These are phyloP conservation scores for Spongiforma sp. DNA, from an alignment of 1,284 basidiomycete genomes.

Conservation along the genomic window DNA sequence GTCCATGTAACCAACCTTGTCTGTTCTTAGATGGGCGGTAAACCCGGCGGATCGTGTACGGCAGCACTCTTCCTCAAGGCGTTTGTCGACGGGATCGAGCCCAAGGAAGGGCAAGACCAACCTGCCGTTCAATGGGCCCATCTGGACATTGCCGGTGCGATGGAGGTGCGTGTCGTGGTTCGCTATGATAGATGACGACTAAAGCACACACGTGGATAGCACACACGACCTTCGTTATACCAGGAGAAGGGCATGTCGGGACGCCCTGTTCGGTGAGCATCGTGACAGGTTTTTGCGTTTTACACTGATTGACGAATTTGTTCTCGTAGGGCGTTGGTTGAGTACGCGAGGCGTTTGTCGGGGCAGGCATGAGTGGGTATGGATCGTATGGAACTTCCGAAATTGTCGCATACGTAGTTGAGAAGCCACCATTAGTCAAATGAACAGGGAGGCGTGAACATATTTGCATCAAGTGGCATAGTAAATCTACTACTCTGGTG, in stretches of 20 bases:
- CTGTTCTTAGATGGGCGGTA: conserved; percentile 64
- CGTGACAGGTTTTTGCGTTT: neutral
- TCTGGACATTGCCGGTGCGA: conserved; percentile 84
- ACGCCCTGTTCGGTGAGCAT: conserved; percentile 61
- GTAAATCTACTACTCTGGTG: too few relatives aligned
- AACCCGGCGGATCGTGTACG: conserved; percentile 77
- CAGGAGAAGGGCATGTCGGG: conserved; percentile 83
- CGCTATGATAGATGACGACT: too few relatives aligned
- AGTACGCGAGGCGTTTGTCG: conserved; percentile 34
- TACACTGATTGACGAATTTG: conserved; percentile 2
- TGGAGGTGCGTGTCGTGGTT: conserved; percentile 60
- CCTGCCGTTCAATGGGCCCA: conserved; percentile 77
- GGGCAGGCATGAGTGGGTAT: conserved; percentile 15
- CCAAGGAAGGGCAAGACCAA: conserved; percentile 49
- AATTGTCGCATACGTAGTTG: too few relatives aligned
- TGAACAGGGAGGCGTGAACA: too few relatives aligned
- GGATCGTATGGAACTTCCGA: too few relatives aligned
- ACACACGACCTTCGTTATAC: conserved; percentile 63
- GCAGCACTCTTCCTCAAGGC: conserved; percentile 89
- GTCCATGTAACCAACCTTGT: neutral
- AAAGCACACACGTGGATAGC: conserved; percentile 45
- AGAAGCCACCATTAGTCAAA: too few relatives aligned
- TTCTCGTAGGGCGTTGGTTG: conserved; percentile 27
- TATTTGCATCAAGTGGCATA: too few relatives aligned
- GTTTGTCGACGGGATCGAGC: conserved; percentile 77